Base-by-base conservation (phyloP, 1,139 yeast species). In the Taphrina sp. region DNA sequence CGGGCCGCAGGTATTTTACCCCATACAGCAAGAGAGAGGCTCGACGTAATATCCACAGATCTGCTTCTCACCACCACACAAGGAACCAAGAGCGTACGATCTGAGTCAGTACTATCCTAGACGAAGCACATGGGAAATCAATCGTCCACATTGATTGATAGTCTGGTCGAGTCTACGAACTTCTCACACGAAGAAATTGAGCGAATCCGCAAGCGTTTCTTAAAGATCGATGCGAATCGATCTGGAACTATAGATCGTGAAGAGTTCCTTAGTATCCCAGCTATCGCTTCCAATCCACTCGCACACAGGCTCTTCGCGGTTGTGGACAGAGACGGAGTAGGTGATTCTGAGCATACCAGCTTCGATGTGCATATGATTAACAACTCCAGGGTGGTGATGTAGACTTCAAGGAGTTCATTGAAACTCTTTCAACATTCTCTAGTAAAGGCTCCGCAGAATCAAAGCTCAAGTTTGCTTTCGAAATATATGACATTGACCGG, bases 321-420 rank as follows among this genome's bases (percentile, higher is more conserved):
- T 14, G 90, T 94, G 68, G 99, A 94, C 68, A 84, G 81, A 59
- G 96, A 94, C 66, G 89, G 89, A 5, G 85, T 43, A 19, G 19
- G 42, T 37, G 4, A 7, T 34, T 5, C 10, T 10, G 14, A 10
- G 16, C 8, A 10, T 10, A 34, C 16, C 5, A 10, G 37, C 16
- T 34, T 34, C n/a, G n/a, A n/a, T n/a, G n/a, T n/a, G n/a, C n/a
- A n/a, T n/a, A n/a, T n/a, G n/a, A n/a, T n/a, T n/a, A n/a, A n/a
- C n/a, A n/a, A n/a, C n/a, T 19, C 29, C 16, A 43, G 47, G 54
- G 89, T 63, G 98, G 98, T 0, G 85, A 85, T 60, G 88, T 94
- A 44, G 98, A 94, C 68, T 92, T 94, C 71, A 92, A 88, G 68
- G 99, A 94, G 71, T 94, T 94, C 68, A 86, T 94, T 52, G 76